phyloP scores from a whole-genome alignment of 2,329 filamentous ascomycete species.

The Trichoderma brevicompactum region DNA sequence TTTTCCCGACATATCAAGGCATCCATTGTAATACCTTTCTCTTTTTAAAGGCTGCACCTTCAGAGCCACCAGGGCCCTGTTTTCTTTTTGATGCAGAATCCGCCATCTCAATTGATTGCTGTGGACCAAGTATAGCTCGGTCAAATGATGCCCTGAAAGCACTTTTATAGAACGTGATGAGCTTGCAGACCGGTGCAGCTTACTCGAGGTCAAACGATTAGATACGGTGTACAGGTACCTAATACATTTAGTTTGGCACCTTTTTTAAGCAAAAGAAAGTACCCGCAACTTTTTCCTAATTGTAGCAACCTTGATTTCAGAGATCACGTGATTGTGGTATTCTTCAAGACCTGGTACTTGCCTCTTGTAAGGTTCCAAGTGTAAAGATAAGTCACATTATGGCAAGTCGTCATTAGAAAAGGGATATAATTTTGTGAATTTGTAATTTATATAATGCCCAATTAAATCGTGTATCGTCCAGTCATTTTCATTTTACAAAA shows the following conservation, averaged over 20 bases:
- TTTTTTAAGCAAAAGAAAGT: neutral
- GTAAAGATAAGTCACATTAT: no score
- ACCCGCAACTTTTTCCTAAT: neutral
- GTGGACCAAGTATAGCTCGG: neutral
- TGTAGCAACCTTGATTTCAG: neutral
- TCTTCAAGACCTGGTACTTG: no score
- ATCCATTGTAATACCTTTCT: slow-evolving; percentile 44
- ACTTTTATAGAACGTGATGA: neutral
- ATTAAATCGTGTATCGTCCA: neutral
- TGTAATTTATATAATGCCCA: neutral
- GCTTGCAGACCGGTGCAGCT: neutral
- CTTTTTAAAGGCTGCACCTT: slow-evolving; percentile 43
- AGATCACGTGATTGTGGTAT: neutral
- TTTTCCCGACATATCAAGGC: slow-evolving; percentile 21
- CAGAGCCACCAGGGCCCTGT: slow-evolving; percentile 37
- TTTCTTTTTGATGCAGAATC: slow-evolving; percentile 45
- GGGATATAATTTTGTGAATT: neutral
- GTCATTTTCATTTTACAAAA: neutral
- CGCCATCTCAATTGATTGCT: slow-evolving; percentile 36
- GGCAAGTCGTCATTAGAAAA: no score
- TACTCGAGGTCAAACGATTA: slow-evolving; percentile 3
- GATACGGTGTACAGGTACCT: slow-evolving; percentile 5
- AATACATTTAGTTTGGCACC: neutral
- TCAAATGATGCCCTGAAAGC: neutral
- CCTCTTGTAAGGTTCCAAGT: no score